A percentile compares a stretch with the other conserved stretches of the same genome.
Conservation (phyloP, 2,329 filamentous ascomycete species). For the Alternaria brassicicola region DNA sequence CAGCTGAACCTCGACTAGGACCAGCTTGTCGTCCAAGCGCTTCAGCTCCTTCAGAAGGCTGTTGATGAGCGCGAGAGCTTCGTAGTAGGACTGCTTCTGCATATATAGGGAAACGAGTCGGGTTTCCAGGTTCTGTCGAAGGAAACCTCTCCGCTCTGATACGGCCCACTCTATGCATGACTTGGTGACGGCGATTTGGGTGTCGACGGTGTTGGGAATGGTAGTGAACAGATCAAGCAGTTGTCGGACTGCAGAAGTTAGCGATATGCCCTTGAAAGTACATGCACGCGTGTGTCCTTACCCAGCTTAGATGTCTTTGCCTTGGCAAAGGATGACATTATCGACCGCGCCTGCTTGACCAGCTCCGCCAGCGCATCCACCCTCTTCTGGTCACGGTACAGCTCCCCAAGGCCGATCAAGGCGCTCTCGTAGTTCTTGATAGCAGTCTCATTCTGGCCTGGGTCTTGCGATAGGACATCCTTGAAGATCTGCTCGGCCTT, state of each 20-base stretch:
- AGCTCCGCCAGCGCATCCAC: conserved; percentile 85
- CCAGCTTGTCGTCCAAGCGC: conserved; percentile 96
- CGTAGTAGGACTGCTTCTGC: conserved; percentile 97
- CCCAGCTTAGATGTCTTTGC: conserved; percentile 98
- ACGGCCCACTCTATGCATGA: conserved; percentile 99
- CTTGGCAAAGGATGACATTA: conserved; percentile 95
- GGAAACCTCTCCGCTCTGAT: conserved; percentile 90
- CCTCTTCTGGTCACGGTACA: conserved; percentile 88
- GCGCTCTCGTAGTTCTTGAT: conserved; percentile 91
- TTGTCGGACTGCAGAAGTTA: conserved; percentile 74
- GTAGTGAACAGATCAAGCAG: conserved; percentile 93
- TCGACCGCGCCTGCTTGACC: conserved; percentile 85
- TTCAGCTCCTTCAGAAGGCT: conserved; percentile 94
- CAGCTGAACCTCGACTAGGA: conserved; percentile 95
- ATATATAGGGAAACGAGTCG: conserved; percentile 93
- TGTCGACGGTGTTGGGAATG: conserved; percentile 93
- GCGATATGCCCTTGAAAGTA: background rate
- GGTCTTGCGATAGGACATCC: conserved; percentile 83
- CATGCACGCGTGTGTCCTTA: conserved; percentile 55
- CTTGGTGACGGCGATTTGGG: conserved; percentile 93
- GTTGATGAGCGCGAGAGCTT: conserved; percentile 95
- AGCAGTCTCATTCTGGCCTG: conserved; percentile 82
- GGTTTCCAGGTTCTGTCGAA: conserved; percentile 97
- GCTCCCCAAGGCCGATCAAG: conserved; percentile 84
- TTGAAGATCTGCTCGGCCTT: conserved; percentile 90